Evolutionary conservation across 2,329 filamentous ascomycete species (phyloP), one percentile per base, ranked within the genome.

Genomic region (Trichophyton benhamiae): DNA sequence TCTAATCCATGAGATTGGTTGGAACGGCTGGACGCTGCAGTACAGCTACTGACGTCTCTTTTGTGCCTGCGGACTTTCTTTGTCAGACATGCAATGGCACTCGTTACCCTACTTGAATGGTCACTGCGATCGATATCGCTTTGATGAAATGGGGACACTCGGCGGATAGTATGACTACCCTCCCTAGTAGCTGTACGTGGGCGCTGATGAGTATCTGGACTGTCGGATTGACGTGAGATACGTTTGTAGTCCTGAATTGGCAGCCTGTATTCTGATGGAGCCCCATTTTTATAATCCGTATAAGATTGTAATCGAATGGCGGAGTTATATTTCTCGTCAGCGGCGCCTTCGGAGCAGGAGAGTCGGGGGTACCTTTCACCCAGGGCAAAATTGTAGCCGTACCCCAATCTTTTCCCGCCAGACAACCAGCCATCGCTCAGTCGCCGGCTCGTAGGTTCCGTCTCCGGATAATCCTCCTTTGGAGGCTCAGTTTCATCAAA

Each of bases 381-480:
- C 20, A 66, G 60, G 13, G 76, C 70, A 59, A 74, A 67, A 15
- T 64, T 69, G 61, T 76, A 76, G 1, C 74, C 74, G 64, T 76
- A 76, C 1, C 74, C 74, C 49, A 71, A 64, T 20, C 74, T 70
- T 61, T 70, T 71, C 2, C 74, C 74, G 22, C 69, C 73, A 8
- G 74, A 73, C 69, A 76, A 70, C 75, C 75, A 77, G 22, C 73
- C 75, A 33, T 74, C 64, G 57, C 75, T 77, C 52, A 60, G 61
- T 53, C 58, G 63, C 15, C 53, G 61, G 48, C 38, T 48, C n/a
- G 57, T 22, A 17, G 53, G 9, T 46, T 27, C 55, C 42, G 22
- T 38, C 38, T 59, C 25, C 5, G 48, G 13, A 17, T 36, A 13
- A n/a, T 60, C 27, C n/a, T 36, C 27, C 17, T 53, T 25, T 13